Conservation (phyloP, 371 early-diverging fungal species). For the Mortierella polycephala region DNA sequence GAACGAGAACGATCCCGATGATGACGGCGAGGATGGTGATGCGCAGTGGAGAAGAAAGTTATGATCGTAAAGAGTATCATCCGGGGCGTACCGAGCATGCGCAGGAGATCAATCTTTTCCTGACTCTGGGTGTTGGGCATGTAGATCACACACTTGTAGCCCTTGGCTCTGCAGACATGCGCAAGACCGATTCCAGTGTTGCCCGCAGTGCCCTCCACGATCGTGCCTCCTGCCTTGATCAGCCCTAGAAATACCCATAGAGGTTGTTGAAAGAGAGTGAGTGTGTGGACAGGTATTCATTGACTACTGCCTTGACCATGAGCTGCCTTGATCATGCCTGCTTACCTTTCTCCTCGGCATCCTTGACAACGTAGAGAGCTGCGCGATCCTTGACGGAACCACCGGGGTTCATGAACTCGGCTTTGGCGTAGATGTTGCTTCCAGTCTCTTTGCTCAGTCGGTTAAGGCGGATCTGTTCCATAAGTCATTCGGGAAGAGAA, state of each 20-base stretch:
- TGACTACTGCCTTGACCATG: not conserved
- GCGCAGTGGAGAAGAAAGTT: not conserved
- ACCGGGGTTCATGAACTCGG: constrained; percentile 99
- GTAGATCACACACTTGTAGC: constrained; percentile 95
- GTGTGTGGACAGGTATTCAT: not conserved
- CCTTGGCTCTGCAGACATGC: constrained; percentile 94
- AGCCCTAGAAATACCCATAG: constrained; percentile 61
- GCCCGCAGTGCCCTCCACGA: constrained; percentile 96
- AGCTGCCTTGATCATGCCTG: not conserved
- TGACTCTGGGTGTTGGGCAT: constrained; percentile 98
- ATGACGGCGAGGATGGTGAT: too few relatives aligned
- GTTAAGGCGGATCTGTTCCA: constrained; percentile 73
- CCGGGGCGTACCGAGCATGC: constrained; percentile 76
- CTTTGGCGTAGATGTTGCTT: constrained; percentile 91
- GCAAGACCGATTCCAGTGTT: constrained; percentile 98
- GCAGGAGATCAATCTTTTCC: constrained; percentile 93
- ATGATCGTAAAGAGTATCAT: too few relatives aligned
- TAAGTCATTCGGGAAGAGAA: constrained; percentile 7
- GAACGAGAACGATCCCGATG: not conserved
- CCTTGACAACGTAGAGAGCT: constrained; percentile 91
- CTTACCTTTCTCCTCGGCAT: constrained; percentile 83
- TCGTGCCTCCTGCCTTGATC: constrained; percentile 90
- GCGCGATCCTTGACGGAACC: constrained; percentile 98
- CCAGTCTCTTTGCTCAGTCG: constrained; percentile 85
- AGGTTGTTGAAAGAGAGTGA: not conserved